A percentile compares a stretch with the other conserved stretches of the same genome.
phyloP scores from a whole-genome alignment of 805 yeast genomes.

The Candida fluviatilis region DNA sequence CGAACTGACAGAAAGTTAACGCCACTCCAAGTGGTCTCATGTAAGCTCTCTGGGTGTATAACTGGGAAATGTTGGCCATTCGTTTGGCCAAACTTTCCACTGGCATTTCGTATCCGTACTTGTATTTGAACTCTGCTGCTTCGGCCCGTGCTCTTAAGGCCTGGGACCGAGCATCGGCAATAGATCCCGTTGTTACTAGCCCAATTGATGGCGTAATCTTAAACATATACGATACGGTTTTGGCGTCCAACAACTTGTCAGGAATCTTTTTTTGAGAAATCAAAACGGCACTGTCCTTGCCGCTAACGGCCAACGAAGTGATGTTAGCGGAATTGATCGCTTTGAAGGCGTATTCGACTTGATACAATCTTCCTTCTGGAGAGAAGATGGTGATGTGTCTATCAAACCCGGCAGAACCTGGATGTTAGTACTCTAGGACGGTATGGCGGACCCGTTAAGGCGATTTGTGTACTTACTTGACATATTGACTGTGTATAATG shows the following conservation, averaged over 20 bases:
- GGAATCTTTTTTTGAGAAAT: conserved; percentile 95
- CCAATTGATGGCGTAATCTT: conserved; percentile 79
- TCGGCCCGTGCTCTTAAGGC: conserved; percentile 91
- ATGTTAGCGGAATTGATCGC: conserved; percentile 92
- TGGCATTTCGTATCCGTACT: conserved; percentile 96
- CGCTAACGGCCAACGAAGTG: conserved; percentile 83
- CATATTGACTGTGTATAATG: no score
- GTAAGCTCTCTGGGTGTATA: conserved; percentile 95
- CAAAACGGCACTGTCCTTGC: conserved; percentile 81
- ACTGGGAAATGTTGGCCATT: conserved; percentile 92
- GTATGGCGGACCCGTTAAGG: no score
- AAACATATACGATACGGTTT: conserved; percentile 83
- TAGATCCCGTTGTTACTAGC: conserved; percentile 89
- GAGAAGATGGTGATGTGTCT: conserved; percentile 98
- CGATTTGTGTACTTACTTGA: conserved; percentile 1
- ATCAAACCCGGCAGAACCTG: conserved; percentile 91
- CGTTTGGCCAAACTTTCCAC: conserved; percentile 88
- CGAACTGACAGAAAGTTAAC: conserved; percentile 75
- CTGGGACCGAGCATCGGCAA: conserved; percentile 91
- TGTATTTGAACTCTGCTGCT: conserved; percentile 91
- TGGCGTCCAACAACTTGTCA: conserved; percentile 85
- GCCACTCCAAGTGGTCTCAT: conserved; percentile 98
- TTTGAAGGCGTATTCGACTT: conserved; percentile 96
- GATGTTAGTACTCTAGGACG: conserved; percentile 6
- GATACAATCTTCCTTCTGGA: conserved; percentile 96